A percentile compares a stretch with the other conserved stretches of the same genome.
Evolutionary conservation across 805 yeast species (phyloP).

Genomic region (Kodamaea neixiangensis): DNA sequence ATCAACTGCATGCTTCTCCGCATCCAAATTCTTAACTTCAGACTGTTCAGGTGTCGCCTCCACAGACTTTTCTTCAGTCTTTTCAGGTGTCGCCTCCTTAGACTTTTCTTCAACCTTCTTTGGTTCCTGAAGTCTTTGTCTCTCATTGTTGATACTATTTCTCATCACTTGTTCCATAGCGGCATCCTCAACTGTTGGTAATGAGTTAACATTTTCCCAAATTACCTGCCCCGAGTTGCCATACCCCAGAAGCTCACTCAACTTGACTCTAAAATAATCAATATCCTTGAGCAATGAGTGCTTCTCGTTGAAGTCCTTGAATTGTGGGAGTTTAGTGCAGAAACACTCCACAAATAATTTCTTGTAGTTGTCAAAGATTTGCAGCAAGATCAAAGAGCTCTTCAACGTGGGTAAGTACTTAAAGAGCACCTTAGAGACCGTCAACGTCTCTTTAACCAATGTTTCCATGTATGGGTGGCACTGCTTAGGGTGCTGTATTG

Average conservation of each 20-base stretch:
- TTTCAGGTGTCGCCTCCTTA: neutral
- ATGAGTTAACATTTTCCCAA: slow-evolving; percentile 59
- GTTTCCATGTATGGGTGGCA: slow-evolving; percentile 67
- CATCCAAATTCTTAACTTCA: slow-evolving; percentile 15
- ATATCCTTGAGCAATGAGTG: slow-evolving; percentile 59
- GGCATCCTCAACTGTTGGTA: slow-evolving; percentile 51
- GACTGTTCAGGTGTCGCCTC: slow-evolving; percentile 13
- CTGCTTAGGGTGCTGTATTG: slow-evolving; percentile 43
- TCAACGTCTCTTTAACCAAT: slow-evolving; percentile 64
- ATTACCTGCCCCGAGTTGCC: slow-evolving; percentile 62
- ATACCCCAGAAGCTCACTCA: slow-evolving; percentile 58
- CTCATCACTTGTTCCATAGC: slow-evolving; percentile 50
- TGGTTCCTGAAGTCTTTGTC: slow-evolving; percentile 11
- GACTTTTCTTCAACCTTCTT: slow-evolving; percentile 16
- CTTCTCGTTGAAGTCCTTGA: slow-evolving; percentile 54
- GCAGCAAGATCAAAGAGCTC: slow-evolving; percentile 45
- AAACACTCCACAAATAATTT: slow-evolving; percentile 51
- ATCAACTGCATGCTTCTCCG: slow-evolving; percentile 14
- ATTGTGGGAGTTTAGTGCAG: slow-evolving; percentile 47
- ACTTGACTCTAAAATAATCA: slow-evolving; percentile 62
- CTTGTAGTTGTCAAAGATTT: slow-evolving; percentile 61
- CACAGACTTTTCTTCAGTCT: slow-evolving; percentile 1
- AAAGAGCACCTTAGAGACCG: slow-evolving; percentile 59
- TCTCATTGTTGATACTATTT: slow-evolving; percentile 18
- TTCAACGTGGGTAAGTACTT: slow-evolving; percentile 57